Base-by-base conservation (phyloP, 345 rosid genomes). In the Populus pruinosa region DNA sequence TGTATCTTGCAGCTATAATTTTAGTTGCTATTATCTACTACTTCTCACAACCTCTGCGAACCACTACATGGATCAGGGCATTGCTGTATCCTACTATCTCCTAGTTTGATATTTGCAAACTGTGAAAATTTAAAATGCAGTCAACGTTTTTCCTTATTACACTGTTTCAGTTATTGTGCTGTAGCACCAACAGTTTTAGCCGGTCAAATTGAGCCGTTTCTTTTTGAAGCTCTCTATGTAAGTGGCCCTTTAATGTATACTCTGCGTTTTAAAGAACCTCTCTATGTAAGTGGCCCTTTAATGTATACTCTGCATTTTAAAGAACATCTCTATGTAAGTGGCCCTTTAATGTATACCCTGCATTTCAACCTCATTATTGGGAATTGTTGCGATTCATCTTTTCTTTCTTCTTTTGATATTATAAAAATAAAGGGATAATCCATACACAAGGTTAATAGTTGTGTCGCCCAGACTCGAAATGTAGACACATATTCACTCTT, bases 161-260 rank as follows among this genome's bases (percentile, higher is more conserved):
- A 77, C 43, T 35, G 29, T 77, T 84, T 76, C 79, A 94, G 97
- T 87, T 94, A 87, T 86, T 93, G 90, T 79, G 93, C 97, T 47
- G 16, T 91, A 65, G 98, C 98, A 72, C 98, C 99, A 53, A 89
- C 97, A 36, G 72, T 93, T 78, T 85, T 95, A 82, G 91, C 89
- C 80, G 94, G 99, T 56, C 94, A 84, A 82, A 90, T 95, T 66
- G 89, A 89, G 83, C 96, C 98, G 7, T 64, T 87, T 68, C 92
- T 95, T 73, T 95, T 95, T 76, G 99, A 95, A 78, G 97, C 97
- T 83, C 86, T 95, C 77, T 95, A 95, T 78, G 97, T 94, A 83
- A 88, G 98, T 81, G 67, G 11, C 64, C 39, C 14, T 31, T 69
- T 29, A 1, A 4, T 39, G 20, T 75, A 74, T 55, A 18, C 14